Percentiles rank a stretch among this genome's conserved stretches.
phyloP scores from a whole-genome alignment of 148 eudicot genomes.

The Vaccinium darrowii region DNA sequence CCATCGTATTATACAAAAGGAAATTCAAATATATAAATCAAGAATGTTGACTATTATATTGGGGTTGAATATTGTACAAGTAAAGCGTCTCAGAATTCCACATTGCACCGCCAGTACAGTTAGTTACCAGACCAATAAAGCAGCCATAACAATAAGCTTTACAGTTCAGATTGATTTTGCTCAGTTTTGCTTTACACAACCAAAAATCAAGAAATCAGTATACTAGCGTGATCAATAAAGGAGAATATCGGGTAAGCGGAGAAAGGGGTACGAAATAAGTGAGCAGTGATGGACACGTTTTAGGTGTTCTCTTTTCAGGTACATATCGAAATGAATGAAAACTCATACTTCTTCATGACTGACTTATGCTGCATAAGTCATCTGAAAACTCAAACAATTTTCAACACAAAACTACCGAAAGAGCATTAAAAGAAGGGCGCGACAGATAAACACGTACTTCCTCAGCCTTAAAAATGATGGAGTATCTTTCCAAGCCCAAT shows the following conservation, averaged over 20 bases:
- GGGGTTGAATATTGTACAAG: background rate
- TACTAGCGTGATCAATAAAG: background rate
- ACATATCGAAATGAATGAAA: background rate
- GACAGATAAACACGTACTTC: constrained; percentile 47
- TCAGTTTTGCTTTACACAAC: background rate
- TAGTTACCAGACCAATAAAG: background rate
- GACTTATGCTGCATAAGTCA: background rate
- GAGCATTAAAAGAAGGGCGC: background rate
- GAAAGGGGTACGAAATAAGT: background rate
- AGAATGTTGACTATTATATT: background rate
- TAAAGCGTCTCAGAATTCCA: background rate
- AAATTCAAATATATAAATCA: background rate
- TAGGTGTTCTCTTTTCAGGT: background rate
- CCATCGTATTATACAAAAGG: background rate
- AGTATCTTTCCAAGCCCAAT: constrained; percentile 69
- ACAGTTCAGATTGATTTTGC: background rate
- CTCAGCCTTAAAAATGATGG: constrained; percentile 76
- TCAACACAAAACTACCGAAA: background rate
- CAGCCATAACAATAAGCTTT: background rate
- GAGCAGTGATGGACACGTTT: background rate
- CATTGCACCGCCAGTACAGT: background rate
- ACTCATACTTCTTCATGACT: background rate
- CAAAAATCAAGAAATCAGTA: background rate
- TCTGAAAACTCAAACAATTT: background rate
- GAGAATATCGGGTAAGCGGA: background rate